These are phyloP conservation scores for Xylaria sp. DNA, from an alignment of 2,329 filamentous ascomycete species.

Conservation along the genomic window DNA sequence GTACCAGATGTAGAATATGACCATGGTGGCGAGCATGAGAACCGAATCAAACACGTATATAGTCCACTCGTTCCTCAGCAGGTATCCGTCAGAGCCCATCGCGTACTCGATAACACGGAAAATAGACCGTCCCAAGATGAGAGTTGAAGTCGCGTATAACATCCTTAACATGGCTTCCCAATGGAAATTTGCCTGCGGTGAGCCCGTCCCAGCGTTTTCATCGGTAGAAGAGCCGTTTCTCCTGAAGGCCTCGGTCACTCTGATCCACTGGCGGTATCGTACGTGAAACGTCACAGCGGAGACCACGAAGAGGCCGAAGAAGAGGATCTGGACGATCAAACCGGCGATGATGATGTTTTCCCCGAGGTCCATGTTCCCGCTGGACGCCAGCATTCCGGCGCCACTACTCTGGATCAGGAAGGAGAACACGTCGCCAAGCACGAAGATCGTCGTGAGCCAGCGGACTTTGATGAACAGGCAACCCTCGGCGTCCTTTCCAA, in stretches of 20 bases:
- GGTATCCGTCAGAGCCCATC: conserved; percentile 44
- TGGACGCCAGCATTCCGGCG: conserved; percentile 39
- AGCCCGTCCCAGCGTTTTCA: no score
- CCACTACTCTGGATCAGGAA: conserved; percentile 54
- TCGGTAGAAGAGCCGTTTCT: no score
- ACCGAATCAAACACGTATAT: conserved; percentile 46
- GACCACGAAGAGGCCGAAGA: conserved; percentile 59
- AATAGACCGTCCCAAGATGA: conserved; percentile 48
- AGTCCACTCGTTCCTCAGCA: conserved; percentile 45
- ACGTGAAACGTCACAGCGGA: conserved; percentile 52
- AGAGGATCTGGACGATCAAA: conserved; percentile 58
- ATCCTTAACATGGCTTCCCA: conserved; percentile 43
- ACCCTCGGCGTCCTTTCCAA: conserved; percentile 41
- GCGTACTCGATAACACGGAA: conserved; percentile 50
- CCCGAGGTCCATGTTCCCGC: conserved; percentile 40
- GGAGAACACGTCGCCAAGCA: conserved; percentile 55
- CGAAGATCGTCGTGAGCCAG: conserved; percentile 58
- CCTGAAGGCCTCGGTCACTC: not conserved
- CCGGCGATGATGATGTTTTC: conserved; percentile 59
- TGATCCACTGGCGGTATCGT: conserved; percentile 11
- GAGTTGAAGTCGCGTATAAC: conserved; percentile 43
- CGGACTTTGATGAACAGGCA: conserved; percentile 38
- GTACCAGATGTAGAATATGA: conserved; percentile 24
- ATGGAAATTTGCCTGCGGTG: no score
- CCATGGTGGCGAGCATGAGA: conserved; percentile 44